These are phyloP conservation scores for Xylariaceae sp. DNA, from an alignment of 2,329 filamentous ascomycete genomes.

Conservation along the genomic window DNA sequence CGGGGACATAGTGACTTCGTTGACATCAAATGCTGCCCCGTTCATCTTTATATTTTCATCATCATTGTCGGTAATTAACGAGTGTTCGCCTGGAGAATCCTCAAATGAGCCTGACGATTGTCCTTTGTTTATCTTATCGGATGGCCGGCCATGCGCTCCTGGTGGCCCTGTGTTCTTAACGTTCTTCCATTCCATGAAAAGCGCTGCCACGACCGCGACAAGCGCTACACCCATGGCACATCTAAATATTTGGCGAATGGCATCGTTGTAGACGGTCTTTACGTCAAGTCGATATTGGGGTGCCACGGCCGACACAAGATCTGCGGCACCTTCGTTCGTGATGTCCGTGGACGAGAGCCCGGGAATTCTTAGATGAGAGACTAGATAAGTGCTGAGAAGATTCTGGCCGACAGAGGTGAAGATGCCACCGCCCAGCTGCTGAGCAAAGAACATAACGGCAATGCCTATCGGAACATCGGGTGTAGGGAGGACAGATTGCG, in stretches of 20 bases:
- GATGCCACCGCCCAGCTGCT: conserved; percentile 42
- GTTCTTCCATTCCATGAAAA: conserved; percentile 54
- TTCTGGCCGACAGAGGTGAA: conserved; percentile 43
- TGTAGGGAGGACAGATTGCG: conserved; percentile 38
- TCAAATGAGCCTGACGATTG: conserved; percentile 1
- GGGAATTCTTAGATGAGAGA: conserved; percentile 30
- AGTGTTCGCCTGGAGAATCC: conserved; percentile 1
- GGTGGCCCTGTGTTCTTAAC: conserved; percentile 42
- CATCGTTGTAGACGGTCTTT: conserved; percentile 50
- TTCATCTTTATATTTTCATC: conserved; percentile 3
- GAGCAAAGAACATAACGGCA: conserved; percentile 41
- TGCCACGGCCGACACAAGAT: conserved; percentile 45
- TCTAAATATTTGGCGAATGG: conserved; percentile 50
- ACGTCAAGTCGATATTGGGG: conserved; percentile 42
- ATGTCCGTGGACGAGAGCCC: conserved; percentile 32
- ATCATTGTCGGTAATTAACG: conserved; percentile 3
- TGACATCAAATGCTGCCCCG: neutral
- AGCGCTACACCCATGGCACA: conserved; percentile 47
- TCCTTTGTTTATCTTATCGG: conserved; percentile 3
- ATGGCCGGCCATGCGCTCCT: neutral
- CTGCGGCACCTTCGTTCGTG: conserved; percentile 40
- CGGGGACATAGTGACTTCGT: neutral
- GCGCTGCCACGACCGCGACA: conserved; percentile 44
- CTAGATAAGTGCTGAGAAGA: conserved; percentile 34
- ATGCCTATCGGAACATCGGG: conserved; percentile 43